phyloP scores from a whole-genome alignment of 2,329 filamentous ascomycete genomes.

The Aspergillus candidus region DNA sequence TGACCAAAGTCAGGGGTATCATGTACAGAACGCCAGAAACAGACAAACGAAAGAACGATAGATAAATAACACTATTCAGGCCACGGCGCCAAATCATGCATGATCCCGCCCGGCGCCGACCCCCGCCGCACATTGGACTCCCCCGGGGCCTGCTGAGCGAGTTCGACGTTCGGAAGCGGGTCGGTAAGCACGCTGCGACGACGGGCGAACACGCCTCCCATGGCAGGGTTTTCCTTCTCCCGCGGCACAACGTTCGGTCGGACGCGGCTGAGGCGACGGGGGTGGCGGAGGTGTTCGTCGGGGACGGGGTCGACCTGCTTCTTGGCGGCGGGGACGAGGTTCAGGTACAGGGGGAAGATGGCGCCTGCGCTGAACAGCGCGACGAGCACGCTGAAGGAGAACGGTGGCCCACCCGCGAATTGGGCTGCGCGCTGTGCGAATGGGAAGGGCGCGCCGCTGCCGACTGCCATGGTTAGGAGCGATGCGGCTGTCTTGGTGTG shows the following conservation, averaged over 20 bases:
- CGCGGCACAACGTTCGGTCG: conserved; percentile 12
- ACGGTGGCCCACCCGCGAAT: conserved; percentile 36
- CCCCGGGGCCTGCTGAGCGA: conserved; percentile 1
- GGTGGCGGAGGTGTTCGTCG: conserved; percentile 30
- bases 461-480: conserved; percentile 49
- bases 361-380: conserved; percentile 47
- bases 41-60: neutral
- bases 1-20: neutral
- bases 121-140: neutral
- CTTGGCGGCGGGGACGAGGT: conserved; percentile 42
- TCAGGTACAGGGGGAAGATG: conserved; percentile 52
- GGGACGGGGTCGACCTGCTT: conserved; percentile 47
- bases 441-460: conserved; percentile 50
- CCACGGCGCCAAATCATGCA: conserved; percentile 17
- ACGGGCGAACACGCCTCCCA: conserved; percentile 25
- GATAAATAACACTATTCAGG: conserved; percentile 5
- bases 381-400: conserved; percentile 49
- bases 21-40: neutral
- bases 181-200: conserved; percentile 23
- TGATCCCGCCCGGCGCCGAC: conserved; percentile 8
- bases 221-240: conserved; percentile 26
- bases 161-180: conserved; percentile 14
- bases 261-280: conserved; percentile 17
- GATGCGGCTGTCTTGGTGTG: conserved; percentile 54
- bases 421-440: conserved; percentile 48